Evolutionary conservation across 1,284 basidiomycete genomes (phyloP).

Genomic region (Bjerkandera adusta): DNA sequence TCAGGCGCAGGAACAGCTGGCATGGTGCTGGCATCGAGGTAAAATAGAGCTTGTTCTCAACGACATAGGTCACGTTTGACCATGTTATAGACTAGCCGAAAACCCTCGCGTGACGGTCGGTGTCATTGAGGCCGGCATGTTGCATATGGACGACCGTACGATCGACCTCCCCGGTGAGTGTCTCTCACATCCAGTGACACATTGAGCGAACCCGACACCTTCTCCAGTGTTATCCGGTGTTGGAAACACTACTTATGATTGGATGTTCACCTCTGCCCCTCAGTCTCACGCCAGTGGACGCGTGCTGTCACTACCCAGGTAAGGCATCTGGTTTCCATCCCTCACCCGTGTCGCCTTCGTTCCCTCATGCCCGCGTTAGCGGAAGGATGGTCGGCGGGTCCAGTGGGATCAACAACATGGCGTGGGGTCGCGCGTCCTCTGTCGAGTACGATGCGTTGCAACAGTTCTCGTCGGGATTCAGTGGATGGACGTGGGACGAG

Average conservation of each 20-base stretch:
- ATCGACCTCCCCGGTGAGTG: slow-evolving; percentile 17
- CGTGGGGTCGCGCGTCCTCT: slow-evolving; percentile 19
- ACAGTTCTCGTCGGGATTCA: slow-evolving; percentile 13
- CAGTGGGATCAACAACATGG: slow-evolving; percentile 20
- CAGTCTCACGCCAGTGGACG: slow-evolving; percentile 13
- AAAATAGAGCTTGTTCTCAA: neutral
- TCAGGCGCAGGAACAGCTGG: slow-evolving; percentile 1
- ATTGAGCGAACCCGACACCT: neutral
- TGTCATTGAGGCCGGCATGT: slow-evolving; percentile 18
- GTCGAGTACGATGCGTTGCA: slow-evolving; percentile 20
- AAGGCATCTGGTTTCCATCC: neutral
- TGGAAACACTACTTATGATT: slow-evolving; percentile 18
- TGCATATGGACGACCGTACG: slow-evolving; percentile 15
- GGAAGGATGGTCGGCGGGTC: slow-evolving; percentile 23
- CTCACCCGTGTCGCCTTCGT: neutral
- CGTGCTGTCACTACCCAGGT: slow-evolving; percentile 4
- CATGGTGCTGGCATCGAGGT: neutral
- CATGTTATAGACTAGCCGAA: slow-evolving; percentile 8
- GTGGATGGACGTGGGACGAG: slow-evolving; percentile 16
- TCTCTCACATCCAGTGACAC: neutral
- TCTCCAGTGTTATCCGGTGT: slow-evolving; percentile 12
- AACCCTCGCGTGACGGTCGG: slow-evolving; percentile 15
- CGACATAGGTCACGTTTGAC: neutral
- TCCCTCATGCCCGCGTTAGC: neutral
- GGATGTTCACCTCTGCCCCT: slow-evolving; percentile 16